Evolutionary conservation across 768 basidiomycete species (phyloP).

Genomic region (Podaxis carcinomalis): DNA sequence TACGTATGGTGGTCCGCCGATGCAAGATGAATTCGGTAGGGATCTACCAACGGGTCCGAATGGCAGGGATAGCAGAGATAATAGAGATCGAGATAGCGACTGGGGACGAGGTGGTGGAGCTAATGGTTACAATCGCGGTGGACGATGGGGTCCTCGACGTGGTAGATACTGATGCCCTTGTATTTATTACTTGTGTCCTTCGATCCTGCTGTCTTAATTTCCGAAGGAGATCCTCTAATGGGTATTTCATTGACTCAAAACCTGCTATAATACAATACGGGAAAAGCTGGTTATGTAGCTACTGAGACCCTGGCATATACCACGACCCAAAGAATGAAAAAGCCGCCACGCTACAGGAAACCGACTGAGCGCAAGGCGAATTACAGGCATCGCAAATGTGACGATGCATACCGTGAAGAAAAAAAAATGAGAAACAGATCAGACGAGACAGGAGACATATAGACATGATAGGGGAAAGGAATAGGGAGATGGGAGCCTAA

Average conservation of each 20-base stretch:
- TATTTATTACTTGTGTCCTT: neutral
- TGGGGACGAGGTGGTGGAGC: conserved; percentile 11
- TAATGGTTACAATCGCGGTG: conserved; percentile 7
- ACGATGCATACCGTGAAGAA: neutral
- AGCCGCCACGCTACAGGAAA: neutral
- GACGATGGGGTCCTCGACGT: conserved; percentile 9
- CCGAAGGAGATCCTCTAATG: neutral
- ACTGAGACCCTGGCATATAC: neutral
- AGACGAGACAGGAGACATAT: neutral
- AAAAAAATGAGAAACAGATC: neutral
- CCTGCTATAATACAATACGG: neutral
- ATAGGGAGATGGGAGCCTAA: neutral
- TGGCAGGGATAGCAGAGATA: conserved; percentile 10
- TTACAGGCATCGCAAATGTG: conserved; percentile 5
- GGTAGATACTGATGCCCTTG: neutral
- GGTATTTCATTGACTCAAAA: neutral
- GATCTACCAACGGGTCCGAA: conserved; percentile 9
- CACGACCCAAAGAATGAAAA: neutral
- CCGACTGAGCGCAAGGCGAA: neutral
- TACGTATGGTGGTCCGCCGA: neutral
- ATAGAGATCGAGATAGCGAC: conserved; percentile 12
- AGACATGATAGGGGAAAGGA: neutral
- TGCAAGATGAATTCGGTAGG: conserved; percentile 10
- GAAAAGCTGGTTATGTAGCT: neutral
- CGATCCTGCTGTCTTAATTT: neutral